Base-by-base conservation (phyloP, 176 grass and related monocot species). In the Zea luxurians region DNA sequence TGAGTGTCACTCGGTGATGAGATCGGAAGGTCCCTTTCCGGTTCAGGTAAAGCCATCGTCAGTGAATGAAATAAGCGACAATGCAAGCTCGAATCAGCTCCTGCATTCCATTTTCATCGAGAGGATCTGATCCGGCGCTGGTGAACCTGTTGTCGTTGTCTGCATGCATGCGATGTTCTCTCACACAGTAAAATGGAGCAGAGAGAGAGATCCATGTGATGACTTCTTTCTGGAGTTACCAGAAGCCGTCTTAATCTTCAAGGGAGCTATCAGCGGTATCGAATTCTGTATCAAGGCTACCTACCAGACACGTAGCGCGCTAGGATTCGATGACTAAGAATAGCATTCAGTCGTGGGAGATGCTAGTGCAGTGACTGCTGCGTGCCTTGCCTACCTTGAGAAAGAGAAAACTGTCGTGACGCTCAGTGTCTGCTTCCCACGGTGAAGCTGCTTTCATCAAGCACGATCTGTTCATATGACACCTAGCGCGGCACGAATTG, bases 21-120 rank as follows among this genome's bases (percentile, higher is more conserved):
- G 85, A 60, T 49, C 68, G 47, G 73, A 78, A 64, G n/a, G 48
- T 66, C 73, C 48, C 73, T 87, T 77, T 72, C 74, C 17, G 41
- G 17, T 35, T 65, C 74, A 78, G 49, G 43, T 66, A 75, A 78
- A 64, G 47, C 43, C 49, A 83, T 73, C 27, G 27, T 49, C 40
- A 66, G 68, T 20, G 5, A 35, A 66, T 66, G 67, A 48, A 48
- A 49, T 77, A 41, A 83, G 66, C 48, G 47, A 59, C 48, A 55
- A 59, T 15, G 46, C 16, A 58, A 61, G 27, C 27, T 27, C 0
- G 8, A 10, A 77, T 70, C 40, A 64, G 17, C 58, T 47, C 41
- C 10, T 13, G 5, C 7, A 15, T 70, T 68, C 72, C 47, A 0
- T 54, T 87, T 71, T 78, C 40, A 52, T 78, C 40, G 44, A 64